Evolutionary conservation across 805 yeast genomes (phyloP), one percentile per base, ranked within the genome.

Genomic region (Teunomyces pallodes): DNA sequence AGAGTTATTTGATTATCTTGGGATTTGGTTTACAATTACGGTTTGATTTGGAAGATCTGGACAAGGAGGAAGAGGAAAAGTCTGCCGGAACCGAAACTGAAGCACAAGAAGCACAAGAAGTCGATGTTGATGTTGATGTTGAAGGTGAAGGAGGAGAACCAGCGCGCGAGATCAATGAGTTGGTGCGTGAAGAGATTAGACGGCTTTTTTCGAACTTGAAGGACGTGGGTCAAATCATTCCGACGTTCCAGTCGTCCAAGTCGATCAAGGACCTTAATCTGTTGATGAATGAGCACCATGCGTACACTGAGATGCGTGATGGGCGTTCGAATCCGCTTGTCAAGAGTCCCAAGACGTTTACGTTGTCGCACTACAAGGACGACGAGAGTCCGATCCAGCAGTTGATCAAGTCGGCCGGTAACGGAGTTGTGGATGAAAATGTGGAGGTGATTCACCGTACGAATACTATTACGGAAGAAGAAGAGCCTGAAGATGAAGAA

Each of bases 1-100:
- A 72, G 58, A 62, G 62, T 48, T 79, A 79, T 58, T 64, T 78
- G 35, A 59, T 68, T 30, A 68, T 71, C 45, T 64, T 79, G 38
- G 79, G 76, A n/a, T 67, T 66, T 54, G 82, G 78, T 0, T 70
- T 78, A 49, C 73, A 70, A 48, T 62, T 77, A 48, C 67, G 82
- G 50, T 69, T 66, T 45, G 76, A 75, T 46, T 60, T 71, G 49
- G 74, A 72, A 49, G 66, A 59, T 35, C 66, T 63, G 45, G 70
- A 68, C 49, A 47, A 57, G 46, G 46, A 40, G 9, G 43, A 41
- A 5, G 72, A 67, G 29, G 41, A 41, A 12, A 27, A 26, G 24
- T 20, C 2, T 5, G 24, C 24, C 24, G 24, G 24, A 20, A 20
- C 24, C 6, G 24, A 5, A 5, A 20, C 24, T 10, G 43, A 41